phyloP scores from a whole-genome alignment of 2,329 filamentous ascomycete species.

The Colletotrichum sojae region DNA sequence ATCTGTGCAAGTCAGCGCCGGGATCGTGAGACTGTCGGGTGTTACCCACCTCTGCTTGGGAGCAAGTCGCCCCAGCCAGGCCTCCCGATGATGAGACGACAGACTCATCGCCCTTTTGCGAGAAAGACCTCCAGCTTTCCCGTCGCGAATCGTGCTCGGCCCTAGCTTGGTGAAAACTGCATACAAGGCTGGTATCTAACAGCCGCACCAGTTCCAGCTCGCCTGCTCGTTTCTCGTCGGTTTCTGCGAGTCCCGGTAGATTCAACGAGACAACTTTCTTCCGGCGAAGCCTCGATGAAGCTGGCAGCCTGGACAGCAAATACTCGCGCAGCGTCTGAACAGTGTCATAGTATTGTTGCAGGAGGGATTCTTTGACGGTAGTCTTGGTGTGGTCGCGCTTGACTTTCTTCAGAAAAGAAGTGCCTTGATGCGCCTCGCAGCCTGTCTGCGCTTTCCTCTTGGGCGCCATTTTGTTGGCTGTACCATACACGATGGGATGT shows the following conservation, averaged over 20 bases:
- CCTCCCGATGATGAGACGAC: constrained; percentile 66
- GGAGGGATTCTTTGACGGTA: constrained; percentile 34
- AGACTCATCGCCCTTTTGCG: constrained; percentile 73
- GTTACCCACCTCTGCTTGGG: constrained; percentile 73
- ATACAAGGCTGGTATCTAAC: constrained; percentile 80
- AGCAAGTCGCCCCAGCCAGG: constrained; percentile 60
- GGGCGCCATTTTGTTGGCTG: constrained; percentile 15
- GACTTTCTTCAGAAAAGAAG: constrained; percentile 15
- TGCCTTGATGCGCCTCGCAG: neutral
- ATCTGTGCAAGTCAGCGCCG: constrained; percentile 64
- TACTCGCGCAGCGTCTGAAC: constrained; percentile 80
- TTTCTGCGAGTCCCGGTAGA: constrained; percentile 41
- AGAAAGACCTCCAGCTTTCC: constrained; percentile 72
- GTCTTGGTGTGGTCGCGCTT: neutral
- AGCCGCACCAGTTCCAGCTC: constrained; percentile 66
- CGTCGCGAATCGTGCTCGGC: constrained; percentile 57
- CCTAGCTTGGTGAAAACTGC: constrained; percentile 51
- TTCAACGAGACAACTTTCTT: constrained; percentile 69
- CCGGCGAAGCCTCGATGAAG: constrained; percentile 73
- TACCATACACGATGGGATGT: neutral
- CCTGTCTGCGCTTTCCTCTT: constrained; percentile 28
- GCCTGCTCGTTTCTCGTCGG: constrained; percentile 45
- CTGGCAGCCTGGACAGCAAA: constrained; percentile 75
- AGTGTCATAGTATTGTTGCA: constrained; percentile 65
- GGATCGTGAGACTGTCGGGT: neutral